Percentiles rank a stretch among this genome's conserved stretches.
phyloP scores from a whole-genome alignment of 2,329 filamentous ascomycete species.

The Trichoderma gracile region DNA sequence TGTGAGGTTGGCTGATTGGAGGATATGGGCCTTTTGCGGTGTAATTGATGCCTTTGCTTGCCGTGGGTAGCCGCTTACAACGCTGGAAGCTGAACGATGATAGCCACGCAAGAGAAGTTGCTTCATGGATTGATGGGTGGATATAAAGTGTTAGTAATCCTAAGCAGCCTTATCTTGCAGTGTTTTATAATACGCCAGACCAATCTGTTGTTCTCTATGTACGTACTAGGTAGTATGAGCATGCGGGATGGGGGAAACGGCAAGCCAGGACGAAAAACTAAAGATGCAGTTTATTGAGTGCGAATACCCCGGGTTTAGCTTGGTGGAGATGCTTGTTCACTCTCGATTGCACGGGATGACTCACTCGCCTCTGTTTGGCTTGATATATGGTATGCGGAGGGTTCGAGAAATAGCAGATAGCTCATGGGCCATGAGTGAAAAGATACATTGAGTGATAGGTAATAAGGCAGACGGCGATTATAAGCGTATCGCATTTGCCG shows the following conservation, averaged over 20 bases:
- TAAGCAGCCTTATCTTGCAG: neutral
- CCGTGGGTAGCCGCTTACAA: conserved; percentile 11
- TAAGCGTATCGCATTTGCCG: conserved; percentile 4
- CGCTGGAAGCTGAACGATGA: neutral
- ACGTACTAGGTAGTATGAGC: too few species aligned
- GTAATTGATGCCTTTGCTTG: neutral
- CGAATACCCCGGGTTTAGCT: too few species aligned
- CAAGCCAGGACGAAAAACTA: neutral
- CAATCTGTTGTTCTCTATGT: neutral
- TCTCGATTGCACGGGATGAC: neutral
- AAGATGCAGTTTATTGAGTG: neutral
- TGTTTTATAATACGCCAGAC: neutral
- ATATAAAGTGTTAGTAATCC: neutral
- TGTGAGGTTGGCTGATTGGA: too few species aligned
- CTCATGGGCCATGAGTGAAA: neutral
- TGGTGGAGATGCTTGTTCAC: too few species aligned
- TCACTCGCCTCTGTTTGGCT: neutral
- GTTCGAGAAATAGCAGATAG: too few species aligned
- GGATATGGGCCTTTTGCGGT: neutral
- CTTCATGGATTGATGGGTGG: neutral
- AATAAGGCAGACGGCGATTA: neutral
- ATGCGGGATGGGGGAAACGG: neutral
- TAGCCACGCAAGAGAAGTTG: too few species aligned
- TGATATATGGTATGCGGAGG: too few species aligned
- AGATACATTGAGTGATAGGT: neutral